Evolutionary conservation across 139 green algal species (phyloP).

Genomic region (Coelastrella sp.): DNA sequence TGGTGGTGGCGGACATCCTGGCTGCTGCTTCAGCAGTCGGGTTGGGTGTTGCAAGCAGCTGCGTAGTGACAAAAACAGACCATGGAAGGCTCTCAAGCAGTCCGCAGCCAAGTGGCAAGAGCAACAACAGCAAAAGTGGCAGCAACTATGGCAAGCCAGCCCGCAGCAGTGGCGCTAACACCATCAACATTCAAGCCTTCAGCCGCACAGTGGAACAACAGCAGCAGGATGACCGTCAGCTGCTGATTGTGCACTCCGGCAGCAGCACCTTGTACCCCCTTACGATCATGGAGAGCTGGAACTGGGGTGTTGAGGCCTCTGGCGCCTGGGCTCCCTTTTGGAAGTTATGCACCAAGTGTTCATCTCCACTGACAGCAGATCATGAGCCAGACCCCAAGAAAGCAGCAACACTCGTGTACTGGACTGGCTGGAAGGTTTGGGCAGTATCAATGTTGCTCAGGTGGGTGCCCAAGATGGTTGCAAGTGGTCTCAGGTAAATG

Average conservation of each 20-base stretch:
- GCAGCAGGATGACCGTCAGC: constrained; percentile 18
- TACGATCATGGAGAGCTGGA: constrained; percentile 47
- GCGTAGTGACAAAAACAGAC: background rate
- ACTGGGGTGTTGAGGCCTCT: constrained; percentile 30
- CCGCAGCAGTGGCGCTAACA: background rate
- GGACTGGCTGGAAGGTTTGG: constrained; percentile 46
- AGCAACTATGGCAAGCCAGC: background rate
- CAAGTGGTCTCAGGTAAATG: background rate
- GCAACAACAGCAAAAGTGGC: background rate
- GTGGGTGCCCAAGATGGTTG: background rate
- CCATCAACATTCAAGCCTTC: background rate
- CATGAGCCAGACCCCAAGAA: constrained; percentile 21
- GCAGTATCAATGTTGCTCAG: background rate
- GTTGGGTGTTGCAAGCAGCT: background rate
- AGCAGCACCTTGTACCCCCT: constrained; percentile 48
- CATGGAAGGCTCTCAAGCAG: background rate
- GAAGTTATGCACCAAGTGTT: constrained; percentile 5
- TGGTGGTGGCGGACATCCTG: constrained; percentile 59
- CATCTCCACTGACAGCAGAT: constrained; percentile 8
- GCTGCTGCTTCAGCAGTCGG: constrained; percentile 48
- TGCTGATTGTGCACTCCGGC: constrained; percentile 46
- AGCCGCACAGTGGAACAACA: background rate
- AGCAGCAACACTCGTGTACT: background rate
- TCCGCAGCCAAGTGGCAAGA: background rate
- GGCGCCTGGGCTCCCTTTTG: background rate